Conservation (phyloP, 2,329 filamentous ascomycete genomes). For the Neopestalotiopsis rosae region DNA sequence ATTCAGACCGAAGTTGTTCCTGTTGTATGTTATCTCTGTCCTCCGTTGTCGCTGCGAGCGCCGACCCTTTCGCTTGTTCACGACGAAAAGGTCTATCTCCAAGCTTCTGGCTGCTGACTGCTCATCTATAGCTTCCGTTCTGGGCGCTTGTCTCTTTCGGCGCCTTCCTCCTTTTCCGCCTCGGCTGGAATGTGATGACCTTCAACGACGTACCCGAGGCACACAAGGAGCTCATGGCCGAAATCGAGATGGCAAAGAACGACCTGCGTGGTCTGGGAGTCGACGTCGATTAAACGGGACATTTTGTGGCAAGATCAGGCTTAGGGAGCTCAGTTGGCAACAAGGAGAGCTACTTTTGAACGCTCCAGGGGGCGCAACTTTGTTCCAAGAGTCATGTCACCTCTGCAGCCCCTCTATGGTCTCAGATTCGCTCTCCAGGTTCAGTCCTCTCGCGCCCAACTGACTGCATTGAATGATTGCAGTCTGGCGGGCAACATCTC, state of each 20-base stretch:
- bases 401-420: too few relatives aligned
- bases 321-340: not conserved
- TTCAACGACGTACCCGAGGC: conserved; percentile 96
- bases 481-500: not conserved
- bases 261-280: conserved; percentile 79
- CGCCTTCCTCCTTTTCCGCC: conserved; percentile 87
- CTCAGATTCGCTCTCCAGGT: too few relatives aligned
- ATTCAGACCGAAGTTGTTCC: conserved; percentile 88
- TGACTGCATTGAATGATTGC: not conserved
- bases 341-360: not conserved
- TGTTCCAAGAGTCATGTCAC: too few relatives aligned
- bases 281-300: conserved; percentile 69
- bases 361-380: not conserved
- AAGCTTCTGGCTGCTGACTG: not conserved
- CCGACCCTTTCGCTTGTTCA: not conserved
- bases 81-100: too few relatives aligned
- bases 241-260: conserved; percentile 78
- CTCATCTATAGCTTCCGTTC: conserved; percentile 78
- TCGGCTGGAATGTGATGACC: conserved; percentile 90
- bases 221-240: conserved; percentile 84
- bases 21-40: conserved; percentile 67
- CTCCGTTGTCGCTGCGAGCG: not conserved
- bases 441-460: too few relatives aligned
- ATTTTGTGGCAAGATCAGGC: not conserved
- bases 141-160: conserved; percentile 92